A percentile compares a stretch with the other conserved stretches of the same genome.
phyloP scores from a whole-genome alignment of 768 basidiomycete species.

The Mycena indigotica region DNA sequence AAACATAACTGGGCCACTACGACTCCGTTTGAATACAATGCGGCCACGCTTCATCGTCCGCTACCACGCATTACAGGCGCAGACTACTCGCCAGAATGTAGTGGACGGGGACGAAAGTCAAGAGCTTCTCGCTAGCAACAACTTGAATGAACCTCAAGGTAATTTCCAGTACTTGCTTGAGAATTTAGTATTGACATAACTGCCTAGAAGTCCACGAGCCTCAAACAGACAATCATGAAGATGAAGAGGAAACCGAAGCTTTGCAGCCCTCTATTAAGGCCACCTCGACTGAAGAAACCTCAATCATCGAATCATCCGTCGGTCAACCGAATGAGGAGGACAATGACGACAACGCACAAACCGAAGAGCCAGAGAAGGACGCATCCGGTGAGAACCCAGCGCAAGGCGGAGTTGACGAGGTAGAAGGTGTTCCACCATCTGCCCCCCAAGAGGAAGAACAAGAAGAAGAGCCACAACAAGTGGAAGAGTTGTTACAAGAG shows the following conservation, averaged over 20 bases:
- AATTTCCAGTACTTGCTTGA: background rate
- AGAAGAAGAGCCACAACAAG: slow-evolving; percentile 6
- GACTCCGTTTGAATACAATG: slow-evolving; percentile 51
- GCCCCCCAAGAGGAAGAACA: slow-evolving; percentile 12
- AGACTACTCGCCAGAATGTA: slow-evolving; percentile 40
- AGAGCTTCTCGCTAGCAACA: slow-evolving; percentile 15
- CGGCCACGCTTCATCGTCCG: slow-evolving; percentile 66
- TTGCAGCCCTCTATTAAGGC: background rate
- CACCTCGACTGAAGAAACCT: background rate
- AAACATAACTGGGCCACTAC: slow-evolving; percentile 62
- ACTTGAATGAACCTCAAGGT: slow-evolving; percentile 20
- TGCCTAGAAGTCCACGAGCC: background rate
- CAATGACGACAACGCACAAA: background rate
- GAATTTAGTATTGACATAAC: background rate
- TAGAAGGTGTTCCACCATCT: slow-evolving; percentile 9
- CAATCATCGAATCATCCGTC: background rate
- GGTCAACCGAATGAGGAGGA: background rate
- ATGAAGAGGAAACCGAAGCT: background rate
- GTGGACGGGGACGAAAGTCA: slow-evolving; percentile 15
- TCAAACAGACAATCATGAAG: slow-evolving; percentile 5
- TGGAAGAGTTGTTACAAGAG: too few relatives aligned
- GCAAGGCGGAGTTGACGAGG: slow-evolving; percentile 12
- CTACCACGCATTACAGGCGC: slow-evolving; percentile 64
- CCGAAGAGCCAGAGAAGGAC: slow-evolving; percentile 8
- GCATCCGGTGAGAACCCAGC: slow-evolving; percentile 15